Conservation (phyloP, 495 filamentous ascomycete genomes). For the Aspergillus campestris region DNA sequence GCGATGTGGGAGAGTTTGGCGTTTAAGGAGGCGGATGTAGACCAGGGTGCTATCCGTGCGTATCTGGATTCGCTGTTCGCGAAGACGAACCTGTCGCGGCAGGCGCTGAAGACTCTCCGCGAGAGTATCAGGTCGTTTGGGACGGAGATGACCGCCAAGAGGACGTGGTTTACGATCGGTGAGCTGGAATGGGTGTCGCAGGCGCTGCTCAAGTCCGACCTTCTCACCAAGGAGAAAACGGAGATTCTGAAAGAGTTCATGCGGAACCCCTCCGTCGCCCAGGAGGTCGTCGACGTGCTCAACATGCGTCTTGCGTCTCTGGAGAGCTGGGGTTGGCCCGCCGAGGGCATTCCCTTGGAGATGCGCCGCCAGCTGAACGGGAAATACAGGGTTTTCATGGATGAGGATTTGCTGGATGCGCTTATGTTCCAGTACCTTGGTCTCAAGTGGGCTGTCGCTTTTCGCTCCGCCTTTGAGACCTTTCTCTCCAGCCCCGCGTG, state of each 20-base stretch:
- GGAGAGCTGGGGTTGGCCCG: constrained; percentile 53
- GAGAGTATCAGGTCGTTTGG: constrained; percentile 39
- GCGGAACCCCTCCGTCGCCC: constrained; percentile 44
- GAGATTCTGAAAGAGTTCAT: constrained; percentile 52
- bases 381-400: constrained; percentile 53
- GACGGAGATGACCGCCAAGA: constrained; percentile 21
- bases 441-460: constrained; percentile 48
- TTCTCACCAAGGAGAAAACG: constrained; percentile 52
- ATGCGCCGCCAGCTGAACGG: constrained; percentile 56
- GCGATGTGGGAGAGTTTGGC: constrained; percentile 49
- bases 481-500: constrained; percentile 31
- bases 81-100: constrained; percentile 25
- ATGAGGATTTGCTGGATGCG: constrained; percentile 58
- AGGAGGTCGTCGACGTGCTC: constrained; percentile 57
- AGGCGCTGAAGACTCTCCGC: constrained; percentile 38
- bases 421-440: constrained; percentile 60
- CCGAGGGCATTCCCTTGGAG: constrained; percentile 44
- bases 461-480: constrained; percentile 34
- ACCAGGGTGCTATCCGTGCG: constrained; percentile 32
- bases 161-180: constrained; percentile 24
- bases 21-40: constrained; percentile 41
- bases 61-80: constrained; percentile 49
- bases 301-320: constrained; percentile 57
- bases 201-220: constrained; percentile 46
- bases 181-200: constrained; percentile 44